Evolutionary conservation across 164 flowering plant genomes (phyloP).

Genomic region (Berberis thunbergii): DNA sequence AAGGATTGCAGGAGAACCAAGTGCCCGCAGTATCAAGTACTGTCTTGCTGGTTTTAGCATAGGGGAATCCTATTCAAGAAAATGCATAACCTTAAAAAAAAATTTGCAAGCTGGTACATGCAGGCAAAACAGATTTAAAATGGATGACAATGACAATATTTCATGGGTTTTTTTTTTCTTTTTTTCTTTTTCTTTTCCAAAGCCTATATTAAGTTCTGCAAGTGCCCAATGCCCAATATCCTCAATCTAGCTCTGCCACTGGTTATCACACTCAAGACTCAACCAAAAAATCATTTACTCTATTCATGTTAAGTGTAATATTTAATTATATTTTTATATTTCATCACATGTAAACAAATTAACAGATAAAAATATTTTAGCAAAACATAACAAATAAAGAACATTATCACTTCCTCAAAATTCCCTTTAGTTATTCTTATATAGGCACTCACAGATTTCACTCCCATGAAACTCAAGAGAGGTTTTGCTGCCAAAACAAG

Average conservation of each 20-base stretch:
- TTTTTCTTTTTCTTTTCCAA: too few species aligned
- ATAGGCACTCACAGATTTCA: slow-evolving; percentile 39
- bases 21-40: slow-evolving; percentile 46
- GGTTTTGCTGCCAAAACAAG: slow-evolving; percentile 47
- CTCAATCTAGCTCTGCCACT: too few species aligned
- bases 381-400: background rate
- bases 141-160: background rate
- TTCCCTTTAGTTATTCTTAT: background rate
- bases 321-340: too few species aligned
- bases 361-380: too few species aligned
- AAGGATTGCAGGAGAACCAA: slow-evolving; percentile 64
- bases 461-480: slow-evolving; percentile 50
- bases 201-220: too few species aligned
- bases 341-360: too few species aligned
- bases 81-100: background rate
- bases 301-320: too few species aligned
- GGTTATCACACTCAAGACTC: too few species aligned
- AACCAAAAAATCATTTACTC: too few species aligned
- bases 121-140: slow-evolving; percentile 1
- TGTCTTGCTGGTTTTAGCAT: slow-evolving; percentile 42
- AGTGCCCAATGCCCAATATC: too few species aligned
- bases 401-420: background rate
- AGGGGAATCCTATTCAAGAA: slow-evolving; percentile 34
- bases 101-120: background rate
- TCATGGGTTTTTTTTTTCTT: too few species aligned